phyloP scores from a whole-genome alignment of 1,284 basidiomycete genomes.

The Fistulinella cinereoalba region DNA sequence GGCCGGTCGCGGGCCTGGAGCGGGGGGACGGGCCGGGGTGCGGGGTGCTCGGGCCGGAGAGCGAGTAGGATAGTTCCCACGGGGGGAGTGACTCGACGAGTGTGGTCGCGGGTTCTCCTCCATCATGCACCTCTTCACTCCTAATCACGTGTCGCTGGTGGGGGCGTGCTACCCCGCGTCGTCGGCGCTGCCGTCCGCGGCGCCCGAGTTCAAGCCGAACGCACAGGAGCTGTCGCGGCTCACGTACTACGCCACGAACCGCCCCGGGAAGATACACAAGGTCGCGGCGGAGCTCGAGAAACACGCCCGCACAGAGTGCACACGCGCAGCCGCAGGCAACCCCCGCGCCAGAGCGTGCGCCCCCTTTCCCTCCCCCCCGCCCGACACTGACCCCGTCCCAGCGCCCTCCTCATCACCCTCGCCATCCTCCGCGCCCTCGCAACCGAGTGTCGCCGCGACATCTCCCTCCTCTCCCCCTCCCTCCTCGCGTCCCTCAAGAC shows the following conservation, averaged over 20 bases:
- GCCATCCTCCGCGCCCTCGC: slow-evolving; percentile 82
- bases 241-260: slow-evolving; percentile 90
- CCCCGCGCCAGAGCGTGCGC: slow-evolving; percentile 79
- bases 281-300: slow-evolving; percentile 83
- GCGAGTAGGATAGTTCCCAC: slow-evolving; percentile 38
- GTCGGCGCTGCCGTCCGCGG: slow-evolving; percentile 73
- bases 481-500: slow-evolving; percentile 74
- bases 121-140: slow-evolving; percentile 60
- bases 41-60: slow-evolving; percentile 54
- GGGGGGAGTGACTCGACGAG: no score
- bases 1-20: slow-evolving; percentile 44
- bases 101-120: background rate
- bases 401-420: slow-evolving; percentile 84
- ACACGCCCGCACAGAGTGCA: slow-evolving; percentile 65
- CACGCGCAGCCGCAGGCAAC: slow-evolving; percentile 69
- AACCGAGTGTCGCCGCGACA: slow-evolving; percentile 87
- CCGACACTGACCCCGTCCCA: slow-evolving; percentile 31
- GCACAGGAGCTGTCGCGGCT: slow-evolving; percentile 89
- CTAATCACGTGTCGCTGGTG: slow-evolving; percentile 85
- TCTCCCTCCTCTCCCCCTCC: slow-evolving; percentile 77
- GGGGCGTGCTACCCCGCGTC: slow-evolving; percentile 88
- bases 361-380: background rate
- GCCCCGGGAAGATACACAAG: slow-evolving; percentile 87
- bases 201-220: slow-evolving; percentile 81
- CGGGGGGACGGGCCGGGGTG: slow-evolving; percentile 75